Conservation (phyloP, 2,329 filamentous ascomycete species). For the Stagonosporopsis cucurbitacearum region DNA sequence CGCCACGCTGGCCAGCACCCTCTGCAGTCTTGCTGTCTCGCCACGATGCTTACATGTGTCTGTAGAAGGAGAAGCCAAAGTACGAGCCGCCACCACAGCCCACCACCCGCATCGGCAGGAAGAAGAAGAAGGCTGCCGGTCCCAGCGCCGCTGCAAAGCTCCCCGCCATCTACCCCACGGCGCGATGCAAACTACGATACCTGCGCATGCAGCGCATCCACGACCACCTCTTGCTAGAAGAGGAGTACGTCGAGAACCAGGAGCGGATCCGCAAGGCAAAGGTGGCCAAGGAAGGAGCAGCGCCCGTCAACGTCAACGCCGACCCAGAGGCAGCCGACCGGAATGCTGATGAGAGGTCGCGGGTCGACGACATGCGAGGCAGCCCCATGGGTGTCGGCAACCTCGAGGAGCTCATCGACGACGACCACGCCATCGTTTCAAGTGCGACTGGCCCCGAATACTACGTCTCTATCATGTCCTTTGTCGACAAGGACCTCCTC, state of each 20-base stretch:
- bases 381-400: conserved; percentile 99
- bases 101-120: conserved; percentile 94
- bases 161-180: conserved; percentile 90
- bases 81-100: conserved; percentile 98
- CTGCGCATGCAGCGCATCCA: conserved; percentile 98
- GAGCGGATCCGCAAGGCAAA: conserved; percentile 94
- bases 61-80: conserved; percentile 98
- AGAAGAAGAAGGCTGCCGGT: conserved; percentile 96
- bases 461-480: conserved; percentile 99
- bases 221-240: conserved; percentile 94
- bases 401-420: conserved; percentile 97
- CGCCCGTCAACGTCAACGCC: conserved; percentile 59
- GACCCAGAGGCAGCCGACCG: conserved; percentile 82
- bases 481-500: conserved; percentile 97
- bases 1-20: background rate
- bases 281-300: conserved; percentile 62
- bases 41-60: conserved; percentile 25
- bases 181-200: conserved; percentile 95
- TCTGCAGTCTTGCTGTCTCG: background rate
- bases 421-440: conserved; percentile 98
- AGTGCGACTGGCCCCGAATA: conserved; percentile 97
- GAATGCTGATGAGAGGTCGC: conserved; percentile 90
- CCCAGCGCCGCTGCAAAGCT: conserved; percentile 95
- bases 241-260: conserved; percentile 99
- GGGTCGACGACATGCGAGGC: conserved; percentile 97